Percentiles rank a stretch among this genome's conserved stretches.
Conservation (phyloP, 768 basidiomycete species). For the Hericium coralloides region DNA sequence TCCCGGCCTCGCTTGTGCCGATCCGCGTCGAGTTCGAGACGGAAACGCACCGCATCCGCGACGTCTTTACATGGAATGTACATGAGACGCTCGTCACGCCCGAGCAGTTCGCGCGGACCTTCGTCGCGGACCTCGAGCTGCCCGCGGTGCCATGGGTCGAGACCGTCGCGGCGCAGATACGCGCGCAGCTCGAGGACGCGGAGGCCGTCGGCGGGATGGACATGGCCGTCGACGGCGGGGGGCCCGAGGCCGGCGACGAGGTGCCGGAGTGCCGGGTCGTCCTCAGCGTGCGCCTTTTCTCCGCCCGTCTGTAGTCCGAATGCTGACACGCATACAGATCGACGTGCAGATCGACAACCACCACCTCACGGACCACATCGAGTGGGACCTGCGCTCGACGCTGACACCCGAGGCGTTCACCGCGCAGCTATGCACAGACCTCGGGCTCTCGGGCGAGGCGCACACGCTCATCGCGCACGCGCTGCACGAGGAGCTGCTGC, state of each 20-base stretch:
- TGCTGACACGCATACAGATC: constrained; percentile 44
- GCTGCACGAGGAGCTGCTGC: constrained; percentile 89
- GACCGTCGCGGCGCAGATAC: constrained; percentile 78
- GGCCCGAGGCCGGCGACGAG: constrained; percentile 14
- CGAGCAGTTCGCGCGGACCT: constrained; percentile 74
- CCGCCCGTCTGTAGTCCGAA: neutral
- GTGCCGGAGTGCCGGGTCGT: constrained; percentile 75
- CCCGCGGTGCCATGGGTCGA: constrained; percentile 58
- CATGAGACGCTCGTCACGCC: constrained; percentile 84
- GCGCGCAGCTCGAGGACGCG: constrained; percentile 86
- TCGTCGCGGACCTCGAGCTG: constrained; percentile 85
- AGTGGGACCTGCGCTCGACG: constrained; percentile 95
- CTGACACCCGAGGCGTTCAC: constrained; percentile 87
- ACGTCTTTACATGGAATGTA: constrained; percentile 94
- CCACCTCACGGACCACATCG: constrained; percentile 90
- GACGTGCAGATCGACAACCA: constrained; percentile 93
- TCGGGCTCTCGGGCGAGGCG: constrained; percentile 85
- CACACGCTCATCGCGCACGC: constrained; percentile 87
- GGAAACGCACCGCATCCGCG: constrained; percentile 83
- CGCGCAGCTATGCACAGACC: constrained; percentile 67
- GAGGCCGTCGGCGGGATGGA: constrained; percentile 77
- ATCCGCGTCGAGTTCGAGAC: constrained; percentile 95
- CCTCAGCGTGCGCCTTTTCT: constrained; percentile 47
- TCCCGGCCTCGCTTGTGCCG: constrained; percentile 60
- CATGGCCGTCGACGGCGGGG: constrained; percentile 48